Base-by-base conservation (phyloP, 176 grass and related monocot genomes). In the Canna indica region DNA sequence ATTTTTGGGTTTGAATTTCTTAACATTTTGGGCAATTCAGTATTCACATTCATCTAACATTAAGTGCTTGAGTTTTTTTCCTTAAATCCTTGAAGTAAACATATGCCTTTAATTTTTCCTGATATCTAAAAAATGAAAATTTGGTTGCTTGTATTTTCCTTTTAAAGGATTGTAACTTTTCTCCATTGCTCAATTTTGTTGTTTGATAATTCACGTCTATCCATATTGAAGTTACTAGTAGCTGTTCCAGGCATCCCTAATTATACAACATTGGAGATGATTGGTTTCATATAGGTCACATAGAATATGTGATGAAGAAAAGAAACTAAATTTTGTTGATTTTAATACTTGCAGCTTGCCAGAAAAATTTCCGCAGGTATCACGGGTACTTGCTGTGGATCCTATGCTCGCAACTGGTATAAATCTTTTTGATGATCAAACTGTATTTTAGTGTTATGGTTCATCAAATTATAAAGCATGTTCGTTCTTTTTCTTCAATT, bases 391-490 rank as follows among this genome's bases (percentile, higher is more conserved):
- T 81, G 80, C 90, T 84, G 80, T 99, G 65, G 90, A 99, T 77
- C 94, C 94, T 67, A 93, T 99, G 94, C 78, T 99, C 35, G 94
- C 94, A 35, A 99, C 94, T 9, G 89, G 89, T 99, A 87, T 58
- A 48, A 64, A 36, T 35, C 73, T 75, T 48, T 52, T 28, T 74
- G 30, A 4, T 67, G 39, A 17, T 17, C 35, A 24, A 38, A 20
- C 47, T 59, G 41, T 47, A 67, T 72, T 78, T 0, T 25, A 58
- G 17, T 31, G 52, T 52, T 33, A n/a, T n/a, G n/a, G n/a, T n/a
- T n/a, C n/a, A n/a, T n/a, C n/a, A n/a, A n/a, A n/a, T n/a, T n/a
- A n/a, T n/a, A 25, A 54, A 24, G 50, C 20, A 24, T 24, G 50
- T n/a, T 54, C 7, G 17, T 54, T 20, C 20, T 54, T 54, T n/a